Evolutionary conservation across 2,329 filamentous ascomycete genomes (phyloP), one percentile per base, ranked within the genome.

Genomic region (Cytospora piceicola): DNA sequence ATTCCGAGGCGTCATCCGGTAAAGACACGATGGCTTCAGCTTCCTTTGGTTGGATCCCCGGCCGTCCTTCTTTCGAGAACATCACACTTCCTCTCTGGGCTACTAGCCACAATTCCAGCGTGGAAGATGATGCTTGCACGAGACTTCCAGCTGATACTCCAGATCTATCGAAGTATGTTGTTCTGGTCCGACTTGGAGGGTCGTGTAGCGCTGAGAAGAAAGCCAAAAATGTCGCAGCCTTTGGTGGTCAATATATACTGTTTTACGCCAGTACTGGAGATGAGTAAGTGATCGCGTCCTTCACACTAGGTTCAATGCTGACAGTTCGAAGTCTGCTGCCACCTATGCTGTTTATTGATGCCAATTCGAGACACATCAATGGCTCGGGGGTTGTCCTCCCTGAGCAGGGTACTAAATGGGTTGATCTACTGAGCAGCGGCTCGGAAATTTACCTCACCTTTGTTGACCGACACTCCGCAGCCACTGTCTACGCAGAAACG

Each of bases 111-210:
- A 71, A 78, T 58, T 72, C 75, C 6, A 64, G 59, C 42, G 58
- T 65, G 22, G 49, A 57, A 22, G 65, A 61, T 36, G 76, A 82
- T 63, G 78, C 75, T 24, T 82, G 80, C 65, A 69, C 72, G 12
- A 71, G 76, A 5, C 72, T 80, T 11, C 76, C 79, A 0, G 73
- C 75, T 15, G 70, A 75, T 52, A 77, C 76, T 0, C 76, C 79
- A 2, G 76, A 81, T 68, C 73, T 83, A 17, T 75, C 76, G 4
- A 69, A 74, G 6, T 73, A 76, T 36, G 71, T 82, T 27, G 79
- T 82, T 7, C 72, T 82, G 3, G 72, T 82, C 42, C 75, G 74
- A 6, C 73, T 75, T 36, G 76, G 76, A 63, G 73, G 74, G 74
- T 17, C 70, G 72, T 68, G 66, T 32, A 42, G 39, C 9, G 32